Evolutionary conservation across 2,329 filamentous ascomycete genomes (phyloP), one percentile per base, ranked within the genome.

Genomic region (Ophiostoma pallidulum): DNA sequence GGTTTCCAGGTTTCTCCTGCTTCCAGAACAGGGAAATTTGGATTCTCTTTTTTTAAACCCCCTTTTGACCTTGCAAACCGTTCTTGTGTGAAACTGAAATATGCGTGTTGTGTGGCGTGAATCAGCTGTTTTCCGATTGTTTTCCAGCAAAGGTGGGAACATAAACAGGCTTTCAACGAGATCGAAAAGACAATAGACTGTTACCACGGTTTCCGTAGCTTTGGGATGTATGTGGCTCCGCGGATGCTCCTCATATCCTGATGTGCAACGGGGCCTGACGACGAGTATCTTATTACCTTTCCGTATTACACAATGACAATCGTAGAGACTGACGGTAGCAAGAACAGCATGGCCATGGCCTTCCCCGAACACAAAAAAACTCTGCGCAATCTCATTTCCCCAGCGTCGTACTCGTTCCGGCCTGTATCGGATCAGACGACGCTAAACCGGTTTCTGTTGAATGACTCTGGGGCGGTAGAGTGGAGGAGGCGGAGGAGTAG

Each of bases 31-130:
- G 26, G 38, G 39, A 28, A 37, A 9, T 50, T 38, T 46, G 46
- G 49, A 6, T 41, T 22, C 41, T 53, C 46, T 51, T 53, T 52
- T 50, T 52, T 52, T 38, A 46, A 47, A 44, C 35, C 19, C 33
- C n/a, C 5, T 32, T 45, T 51, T 40, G 22, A 28, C 32, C n/a
- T n/a, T n/a, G 4, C 5, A n/a, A 20, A 36, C 28, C 29, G 41
- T 32, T 32, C 16, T 45, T 38, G 24, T 39, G 35, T 36, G 33
- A 19, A 37, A 44, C 36, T 36, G 20, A 33, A 24, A 33, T 42
- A 12, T 41, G 29, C 26, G 9, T 16, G 16, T 37, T 44, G 26
- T 44, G 13, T 33, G 26, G 9, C 8, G 12, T 16, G 5, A 26
- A 16, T 8, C 37, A 31, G 16, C 19, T 28, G 9, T 26, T 32